Evolutionary conservation across 2,329 filamentous ascomycete genomes (phyloP).

Genomic region (Claviceps purpurea): DNA sequence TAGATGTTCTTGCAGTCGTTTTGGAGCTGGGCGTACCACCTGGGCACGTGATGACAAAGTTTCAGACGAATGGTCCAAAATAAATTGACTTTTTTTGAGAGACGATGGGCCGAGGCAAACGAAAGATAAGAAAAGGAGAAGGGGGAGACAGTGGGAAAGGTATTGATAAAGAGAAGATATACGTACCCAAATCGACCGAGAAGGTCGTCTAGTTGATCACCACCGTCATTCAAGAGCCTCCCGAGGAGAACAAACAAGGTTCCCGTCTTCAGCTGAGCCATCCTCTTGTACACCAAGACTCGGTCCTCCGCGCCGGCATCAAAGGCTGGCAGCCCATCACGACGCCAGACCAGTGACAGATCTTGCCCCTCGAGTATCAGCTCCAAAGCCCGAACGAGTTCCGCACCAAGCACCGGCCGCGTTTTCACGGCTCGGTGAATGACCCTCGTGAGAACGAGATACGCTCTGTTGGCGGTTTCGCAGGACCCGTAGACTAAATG

Average conservation of each 20-base stretch:
- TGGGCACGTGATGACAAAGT: neutral
- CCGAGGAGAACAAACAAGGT: constrained; percentile 8
- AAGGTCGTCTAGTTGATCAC: constrained; percentile 5
- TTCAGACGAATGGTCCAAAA: neutral
- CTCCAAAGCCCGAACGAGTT: constrained; percentile 7
- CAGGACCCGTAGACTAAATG: constrained; percentile 8
- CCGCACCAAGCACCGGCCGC: constrained; percentile 6
- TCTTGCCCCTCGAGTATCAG: constrained; percentile 8
- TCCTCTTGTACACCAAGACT: constrained; percentile 6
- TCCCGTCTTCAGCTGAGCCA: constrained; percentile 8
- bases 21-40: constrained; percentile 9
- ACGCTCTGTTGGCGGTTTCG: constrained; percentile 9
- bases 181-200: constrained; percentile 7
- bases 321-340: constrained; percentile 7
- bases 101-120: too few relatives aligned
- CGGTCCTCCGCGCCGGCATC: constrained; percentile 1
- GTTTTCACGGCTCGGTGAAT: constrained; percentile 8
- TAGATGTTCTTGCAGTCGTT: constrained; percentile 11
- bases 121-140: too few relatives aligned
- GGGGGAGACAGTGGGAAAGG: neutral
- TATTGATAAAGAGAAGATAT: too few relatives aligned
- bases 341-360: constrained; percentile 8
- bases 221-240: constrained; percentile 6
- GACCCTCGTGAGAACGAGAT: constrained; percentile 7
- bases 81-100: too few relatives aligned